Conservation (phyloP, 169 alveolate genomes). For the Blepharisma undulans region DNA sequence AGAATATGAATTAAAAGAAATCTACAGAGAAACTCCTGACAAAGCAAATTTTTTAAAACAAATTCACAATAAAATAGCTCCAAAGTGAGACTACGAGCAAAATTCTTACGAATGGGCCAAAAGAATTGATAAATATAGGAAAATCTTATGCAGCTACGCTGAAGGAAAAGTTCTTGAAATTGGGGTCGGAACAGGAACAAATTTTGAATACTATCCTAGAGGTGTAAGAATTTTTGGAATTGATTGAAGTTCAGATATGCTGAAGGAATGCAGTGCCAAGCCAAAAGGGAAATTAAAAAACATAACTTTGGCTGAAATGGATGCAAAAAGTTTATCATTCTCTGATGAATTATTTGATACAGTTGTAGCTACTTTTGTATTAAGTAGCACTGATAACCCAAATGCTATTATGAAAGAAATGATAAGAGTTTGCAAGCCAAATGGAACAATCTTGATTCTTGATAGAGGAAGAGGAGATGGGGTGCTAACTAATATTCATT, state of each 20-base stretch:
- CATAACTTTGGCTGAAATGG: background rate
- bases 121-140: slow-evolving; percentile 30
- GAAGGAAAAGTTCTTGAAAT: slow-evolving; percentile 39
- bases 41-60: background rate
- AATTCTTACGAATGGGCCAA: slow-evolving; percentile 32
- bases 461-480: slow-evolving; percentile 20
- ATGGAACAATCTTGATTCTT: slow-evolving; percentile 23
- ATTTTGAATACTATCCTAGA: background rate
- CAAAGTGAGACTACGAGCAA: slow-evolving; percentile 10
- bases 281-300: background rate
- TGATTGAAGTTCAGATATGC: background rate
- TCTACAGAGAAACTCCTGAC: background rate
- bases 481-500: background rate
- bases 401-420: background rate
- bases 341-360: slow-evolving; percentile 5
- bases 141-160: slow-evolving; percentile 26
- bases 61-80: background rate
- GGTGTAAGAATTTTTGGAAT: background rate
- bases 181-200: slow-evolving; percentile 31
- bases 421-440: background rate
- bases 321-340: slow-evolving; percentile 6
- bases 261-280: background rate
- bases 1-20: background rate
- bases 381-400: slow-evolving; percentile 26
- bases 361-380: slow-evolving; percentile 18